Evolutionary conservation across 164 flowering plant species (phyloP).

Genomic region (Liriodendron chinense): DNA sequence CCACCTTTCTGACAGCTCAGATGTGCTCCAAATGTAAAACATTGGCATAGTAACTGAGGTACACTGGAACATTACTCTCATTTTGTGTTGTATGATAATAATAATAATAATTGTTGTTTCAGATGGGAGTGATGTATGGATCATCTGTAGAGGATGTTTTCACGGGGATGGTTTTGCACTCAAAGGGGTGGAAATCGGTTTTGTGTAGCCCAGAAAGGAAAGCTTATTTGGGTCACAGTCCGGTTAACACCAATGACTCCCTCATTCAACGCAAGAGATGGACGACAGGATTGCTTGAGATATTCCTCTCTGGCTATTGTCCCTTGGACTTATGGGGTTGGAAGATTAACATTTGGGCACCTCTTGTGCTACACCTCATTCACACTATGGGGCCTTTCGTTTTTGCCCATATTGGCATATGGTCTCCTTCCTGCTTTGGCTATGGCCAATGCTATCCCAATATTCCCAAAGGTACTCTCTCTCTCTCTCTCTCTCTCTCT

Average conservation of each 20-base stretch:
- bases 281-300: slow-evolving; percentile 50
- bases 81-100: too few relatives aligned
- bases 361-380: slow-evolving; percentile 48
- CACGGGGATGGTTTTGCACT: slow-evolving; percentile 49
- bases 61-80: too few relatives aligned
- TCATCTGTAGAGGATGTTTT: slow-evolving; percentile 51
- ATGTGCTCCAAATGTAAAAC: too few relatives aligned
- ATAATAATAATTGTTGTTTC: slow-evolving; percentile 2
- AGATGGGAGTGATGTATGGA: slow-evolving; percentile 64
- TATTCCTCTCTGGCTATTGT: slow-evolving; percentile 42
- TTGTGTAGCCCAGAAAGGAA: slow-evolving; percentile 37
- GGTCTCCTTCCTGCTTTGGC: slow-evolving; percentile 34
- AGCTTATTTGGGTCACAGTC: slow-evolving; percentile 46
- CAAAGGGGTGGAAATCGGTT: slow-evolving; percentile 55
- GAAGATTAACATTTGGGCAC: slow-evolving; percentile 37
- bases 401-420: slow-evolving; percentile 39
- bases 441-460: slow-evolving; percentile 21
- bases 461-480: slow-evolving; percentile 26
- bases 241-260: slow-evolving; percentile 30
- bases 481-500: slow-evolving; percentile 5
- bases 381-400: slow-evolving; percentile 43
- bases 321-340: slow-evolving; percentile 42
- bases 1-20: too few relatives aligned
- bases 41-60: too few relatives aligned
- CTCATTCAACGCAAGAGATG: slow-evolving; percentile 56